phyloP scores from a whole-genome alignment of 345 rosid species.

The Limnanthes douglasii region DNA sequence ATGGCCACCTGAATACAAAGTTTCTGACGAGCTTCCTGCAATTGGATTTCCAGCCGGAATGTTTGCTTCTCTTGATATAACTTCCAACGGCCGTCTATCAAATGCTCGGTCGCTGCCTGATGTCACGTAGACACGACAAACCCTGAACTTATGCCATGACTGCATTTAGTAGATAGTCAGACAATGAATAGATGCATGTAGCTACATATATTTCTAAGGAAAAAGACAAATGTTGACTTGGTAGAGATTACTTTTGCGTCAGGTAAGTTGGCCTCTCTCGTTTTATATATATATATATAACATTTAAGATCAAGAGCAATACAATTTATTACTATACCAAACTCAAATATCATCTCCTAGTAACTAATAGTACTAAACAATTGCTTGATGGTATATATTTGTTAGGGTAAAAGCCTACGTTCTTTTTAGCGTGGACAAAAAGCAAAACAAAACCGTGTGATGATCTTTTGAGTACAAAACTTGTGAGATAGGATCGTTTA shows the following conservation, averaged over 20 bases:
- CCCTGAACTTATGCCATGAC: conserved; percentile 72
- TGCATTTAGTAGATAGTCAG: conserved; percentile 16
- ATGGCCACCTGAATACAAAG: conserved; percentile 27
- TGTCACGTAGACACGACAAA: conserved; percentile 70
- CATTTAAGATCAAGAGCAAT: not conserved
- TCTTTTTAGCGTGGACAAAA: no score
- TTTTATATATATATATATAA: not conserved
- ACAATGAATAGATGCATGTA: not conserved
- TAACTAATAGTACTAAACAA: no score
- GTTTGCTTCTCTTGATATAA: conserved; percentile 10
- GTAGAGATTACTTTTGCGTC: no score
- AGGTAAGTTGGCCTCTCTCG: not conserved
- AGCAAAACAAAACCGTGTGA: no score
- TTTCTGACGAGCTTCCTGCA: conserved; percentile 27
- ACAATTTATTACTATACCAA: not conserved
- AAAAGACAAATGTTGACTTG: no score
- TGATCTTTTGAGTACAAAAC: no score
- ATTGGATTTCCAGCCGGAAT: conserved; percentile 16
- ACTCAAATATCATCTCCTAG: no score
- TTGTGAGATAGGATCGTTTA: no score
- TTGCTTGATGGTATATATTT: no score
- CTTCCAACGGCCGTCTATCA: conserved; percentile 74
- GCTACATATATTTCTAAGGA: no score
- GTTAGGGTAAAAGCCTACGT: no score
- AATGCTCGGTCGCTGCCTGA: conserved; percentile 72